These are phyloP conservation scores for Aspergillus asperescens DNA, from an alignment of 495 filamentous ascomycete species.

Conservation along the genomic window DNA sequence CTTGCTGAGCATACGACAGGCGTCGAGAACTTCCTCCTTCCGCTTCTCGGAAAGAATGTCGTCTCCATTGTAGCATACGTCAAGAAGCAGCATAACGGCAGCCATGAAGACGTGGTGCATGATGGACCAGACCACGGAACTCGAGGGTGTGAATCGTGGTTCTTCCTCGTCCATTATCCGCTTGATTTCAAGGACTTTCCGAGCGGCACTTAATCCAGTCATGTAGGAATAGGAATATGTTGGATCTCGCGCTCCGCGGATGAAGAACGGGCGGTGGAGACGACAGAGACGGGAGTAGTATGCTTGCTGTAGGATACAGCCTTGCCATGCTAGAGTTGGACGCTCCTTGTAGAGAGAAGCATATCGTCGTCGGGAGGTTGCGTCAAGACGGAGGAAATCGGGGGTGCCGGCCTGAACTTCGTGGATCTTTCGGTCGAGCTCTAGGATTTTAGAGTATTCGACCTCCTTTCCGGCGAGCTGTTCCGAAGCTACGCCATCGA, in stretches of 20 bases:
- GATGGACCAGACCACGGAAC: conserved; percentile 32
- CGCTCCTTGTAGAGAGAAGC: conserved; percentile 30
- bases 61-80: conserved; percentile 43
- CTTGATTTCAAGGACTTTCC: conserved; percentile 37
- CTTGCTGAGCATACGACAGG: conserved; percentile 40
- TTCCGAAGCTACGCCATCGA: conserved; percentile 32
- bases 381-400: conserved; percentile 35
- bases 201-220: conserved; percentile 40
- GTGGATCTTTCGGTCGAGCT: conserved; percentile 33
- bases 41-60: conserved; percentile 37
- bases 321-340: conserved; percentile 37
- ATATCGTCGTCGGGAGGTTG: conserved; percentile 26
- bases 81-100: conserved; percentile 41
- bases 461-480: conserved; percentile 28
- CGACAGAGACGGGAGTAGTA: conserved; percentile 40
- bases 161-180: conserved; percentile 38
- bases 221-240: conserved; percentile 43
- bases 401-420: conserved; percentile 23
- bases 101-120: conserved; percentile 47
- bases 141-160: conserved; percentile 22
- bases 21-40: conserved; percentile 38
- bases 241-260: conserved; percentile 37
- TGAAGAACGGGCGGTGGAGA: conserved; percentile 40
- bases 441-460: conserved; percentile 35
- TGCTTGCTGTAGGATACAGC: conserved; percentile 37